Evolutionary conservation across 345 rosid genomes (phyloP).

Genomic region (Dipteronia dyeriana): DNA sequence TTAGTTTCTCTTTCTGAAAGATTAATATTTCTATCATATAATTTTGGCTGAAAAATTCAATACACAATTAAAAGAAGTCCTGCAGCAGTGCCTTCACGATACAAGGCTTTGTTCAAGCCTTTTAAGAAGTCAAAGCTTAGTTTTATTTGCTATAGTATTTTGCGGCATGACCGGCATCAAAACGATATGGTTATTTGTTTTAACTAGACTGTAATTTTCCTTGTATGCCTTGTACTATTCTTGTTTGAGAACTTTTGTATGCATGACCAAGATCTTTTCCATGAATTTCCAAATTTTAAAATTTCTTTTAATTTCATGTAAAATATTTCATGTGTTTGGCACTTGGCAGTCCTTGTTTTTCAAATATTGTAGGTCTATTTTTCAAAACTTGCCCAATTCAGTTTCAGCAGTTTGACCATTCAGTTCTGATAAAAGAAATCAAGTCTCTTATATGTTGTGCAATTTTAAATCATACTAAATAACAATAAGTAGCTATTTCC

Average conservation of each 20-base stretch:
- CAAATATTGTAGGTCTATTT: no score
- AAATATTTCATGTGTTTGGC: no score
- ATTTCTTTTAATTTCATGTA: no score
- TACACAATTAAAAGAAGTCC: neutral
- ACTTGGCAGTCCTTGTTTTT: no score
- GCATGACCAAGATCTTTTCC: no score
- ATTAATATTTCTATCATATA: neutral
- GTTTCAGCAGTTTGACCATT: neutral
- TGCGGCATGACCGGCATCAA: neutral
- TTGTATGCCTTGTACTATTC: neutral
- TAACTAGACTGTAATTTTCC: neutral
- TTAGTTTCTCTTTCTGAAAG: slow-evolving; percentile 22
- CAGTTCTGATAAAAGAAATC: neutral
- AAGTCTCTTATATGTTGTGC: neutral
- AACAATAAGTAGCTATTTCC: neutral
- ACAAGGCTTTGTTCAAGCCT: neutral
- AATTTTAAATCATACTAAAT: neutral
- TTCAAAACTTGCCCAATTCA: neutral
- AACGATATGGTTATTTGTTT: neutral
- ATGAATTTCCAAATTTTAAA: no score
- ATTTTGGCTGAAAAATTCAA: neutral
- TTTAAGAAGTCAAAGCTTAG: neutral
- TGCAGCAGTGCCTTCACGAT: neutral
- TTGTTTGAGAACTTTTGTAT: neutral
- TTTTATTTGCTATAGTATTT: neutral